Percentiles rank a stretch among this genome's conserved stretches.
Conservation (phyloP, 2,329 filamentous ascomycete species). For the Corinectria fuckeliana region DNA sequence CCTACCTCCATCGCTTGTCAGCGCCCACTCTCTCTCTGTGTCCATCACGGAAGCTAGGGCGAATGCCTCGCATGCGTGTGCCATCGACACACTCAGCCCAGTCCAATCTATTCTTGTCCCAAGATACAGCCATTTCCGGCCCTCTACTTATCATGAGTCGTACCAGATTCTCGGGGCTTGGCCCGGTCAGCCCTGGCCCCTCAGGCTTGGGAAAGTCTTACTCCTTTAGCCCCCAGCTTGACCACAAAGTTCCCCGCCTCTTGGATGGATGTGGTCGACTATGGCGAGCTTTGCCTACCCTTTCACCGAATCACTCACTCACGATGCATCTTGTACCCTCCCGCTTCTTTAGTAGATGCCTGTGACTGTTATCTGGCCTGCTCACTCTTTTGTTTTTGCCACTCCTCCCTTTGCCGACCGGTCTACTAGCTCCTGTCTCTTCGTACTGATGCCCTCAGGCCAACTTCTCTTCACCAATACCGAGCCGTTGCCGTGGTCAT, state of each 20-base stretch:
- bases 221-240: neutral
- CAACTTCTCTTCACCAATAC: constrained; percentile 18
- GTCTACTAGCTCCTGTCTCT: neutral
- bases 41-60: constrained; percentile 2
- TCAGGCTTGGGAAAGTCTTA: constrained; percentile 5
- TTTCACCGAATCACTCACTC: constrained; percentile 19
- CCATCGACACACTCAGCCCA: constrained; percentile 11
- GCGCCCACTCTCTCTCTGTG: neutral
- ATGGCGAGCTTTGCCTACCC: neutral
- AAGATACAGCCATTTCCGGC: neutral
- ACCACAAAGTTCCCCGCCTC: constrained; percentile 1
- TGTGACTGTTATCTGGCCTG: neutral
- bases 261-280: constrained; percentile 1
- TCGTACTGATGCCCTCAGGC: neutral
- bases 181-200: constrained; percentile 10
- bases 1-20: neutral
- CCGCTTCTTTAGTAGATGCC: constrained; percentile 6
- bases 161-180: constrained; percentile 6
- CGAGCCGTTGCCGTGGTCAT: constrained; percentile 22
- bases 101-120: constrained; percentile 18
- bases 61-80: constrained; percentile 16
- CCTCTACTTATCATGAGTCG: constrained; percentile 9
- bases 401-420: neutral
- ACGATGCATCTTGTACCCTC: constrained; percentile 2
- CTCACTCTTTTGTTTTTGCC: neutral